phyloP scores from a whole-genome alignment of 1,284 basidiomycete species.

The Heliocybe sulcata region DNA sequence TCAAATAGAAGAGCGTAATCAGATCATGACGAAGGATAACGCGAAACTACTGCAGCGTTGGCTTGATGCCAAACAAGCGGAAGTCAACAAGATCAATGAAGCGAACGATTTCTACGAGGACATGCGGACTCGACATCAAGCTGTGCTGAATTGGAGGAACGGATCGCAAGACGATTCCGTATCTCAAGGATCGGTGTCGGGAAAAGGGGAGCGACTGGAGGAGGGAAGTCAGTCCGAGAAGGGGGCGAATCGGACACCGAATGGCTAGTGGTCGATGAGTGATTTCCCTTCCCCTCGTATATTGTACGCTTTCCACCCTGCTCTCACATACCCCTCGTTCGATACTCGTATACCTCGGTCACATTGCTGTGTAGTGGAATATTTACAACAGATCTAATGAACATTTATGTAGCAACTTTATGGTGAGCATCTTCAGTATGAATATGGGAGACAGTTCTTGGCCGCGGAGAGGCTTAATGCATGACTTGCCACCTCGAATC shows the following conservation, averaged over 20 bases:
- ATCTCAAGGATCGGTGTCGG: conserved; percentile 38
- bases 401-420: not conserved
- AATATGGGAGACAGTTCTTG: too few species aligned
- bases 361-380: not conserved
- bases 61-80: conserved; percentile 90
- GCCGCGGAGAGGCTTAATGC: too few species aligned
- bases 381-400: not conserved
- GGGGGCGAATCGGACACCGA: conserved; percentile 76
- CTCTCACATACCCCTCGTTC: not conserved
- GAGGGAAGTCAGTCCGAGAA: conserved; percentile 51
- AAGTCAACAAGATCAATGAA: conserved; percentile 94
- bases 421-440: not conserved
- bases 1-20: conserved; percentile 84
- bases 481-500: not conserved
- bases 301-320: not conserved
- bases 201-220: conserved; percentile 61
- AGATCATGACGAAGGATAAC: conserved; percentile 85
- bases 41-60: conserved; percentile 91
- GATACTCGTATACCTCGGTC: not conserved
- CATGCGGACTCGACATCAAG: conserved; percentile 63
- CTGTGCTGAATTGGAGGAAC: conserved; percentile 47
- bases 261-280: conserved; percentile 70
- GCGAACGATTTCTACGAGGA: conserved; percentile 80
- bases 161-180: conserved; percentile 22
- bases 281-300: not conserved